Evolutionary conservation across 228 moss, liverwort and hornwort genomes (phyloP).

Genomic region (Sphagnum fallax): DNA sequence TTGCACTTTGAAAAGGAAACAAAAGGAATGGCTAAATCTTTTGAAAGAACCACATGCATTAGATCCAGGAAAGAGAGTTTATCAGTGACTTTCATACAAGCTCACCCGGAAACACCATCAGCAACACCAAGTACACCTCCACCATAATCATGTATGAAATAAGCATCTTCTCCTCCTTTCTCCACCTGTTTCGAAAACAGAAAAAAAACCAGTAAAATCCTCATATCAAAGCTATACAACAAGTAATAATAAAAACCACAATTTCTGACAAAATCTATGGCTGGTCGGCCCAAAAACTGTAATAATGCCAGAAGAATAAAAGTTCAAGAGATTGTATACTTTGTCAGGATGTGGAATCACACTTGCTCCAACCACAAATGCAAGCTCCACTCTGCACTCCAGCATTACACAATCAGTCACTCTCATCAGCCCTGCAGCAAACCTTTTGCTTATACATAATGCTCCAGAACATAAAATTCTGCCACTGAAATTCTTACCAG

Average conservation of each 20-base stretch:
- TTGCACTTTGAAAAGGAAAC: too few relatives aligned
- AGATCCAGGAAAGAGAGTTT: too few relatives aligned
- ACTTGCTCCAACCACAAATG: conserved; percentile 61
- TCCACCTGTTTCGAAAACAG: conserved; percentile 39
- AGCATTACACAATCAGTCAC: background rate
- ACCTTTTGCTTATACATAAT: background rate
- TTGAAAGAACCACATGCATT: too few relatives aligned
- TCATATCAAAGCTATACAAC: background rate
- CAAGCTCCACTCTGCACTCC: conserved; percentile 60
- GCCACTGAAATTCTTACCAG: background rate
- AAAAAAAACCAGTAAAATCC: background rate
- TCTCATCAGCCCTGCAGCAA: background rate
- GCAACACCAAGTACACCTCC: conserved; percentile 90
- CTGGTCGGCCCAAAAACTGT: background rate
- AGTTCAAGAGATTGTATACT: conserved; percentile 17
- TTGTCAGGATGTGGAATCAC: conserved; percentile 96
- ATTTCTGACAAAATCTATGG: background rate
- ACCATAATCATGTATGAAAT: conserved; percentile 63
- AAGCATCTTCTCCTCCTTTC: conserved; percentile 99
- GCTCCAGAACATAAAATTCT: background rate
- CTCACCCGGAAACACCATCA: conserved; percentile 94
- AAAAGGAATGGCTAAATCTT: too few relatives aligned
- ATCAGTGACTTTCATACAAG: background rate
- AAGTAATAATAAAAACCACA: background rate
- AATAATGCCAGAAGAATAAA: background rate